These are phyloP conservation scores for Candida ulmi DNA, from an alignment of 805 yeast genomes.

Conservation along the genomic window DNA sequence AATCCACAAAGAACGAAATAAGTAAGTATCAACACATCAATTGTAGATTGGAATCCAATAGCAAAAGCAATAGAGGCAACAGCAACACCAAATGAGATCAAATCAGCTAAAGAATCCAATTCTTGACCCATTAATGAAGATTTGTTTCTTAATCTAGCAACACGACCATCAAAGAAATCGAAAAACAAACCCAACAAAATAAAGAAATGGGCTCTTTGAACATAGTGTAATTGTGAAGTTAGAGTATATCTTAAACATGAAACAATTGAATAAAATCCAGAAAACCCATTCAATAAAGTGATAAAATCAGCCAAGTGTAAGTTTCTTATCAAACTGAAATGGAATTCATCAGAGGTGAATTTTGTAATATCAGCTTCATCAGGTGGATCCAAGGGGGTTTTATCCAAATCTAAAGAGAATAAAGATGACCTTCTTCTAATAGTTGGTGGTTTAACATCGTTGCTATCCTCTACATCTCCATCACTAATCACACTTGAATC, in stretches of 20 bases:
- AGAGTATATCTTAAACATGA: slow-evolving; percentile 78
- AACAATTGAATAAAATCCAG: slow-evolving; percentile 87
- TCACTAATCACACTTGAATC: neutral
- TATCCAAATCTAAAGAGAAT: slow-evolving; percentile 37
- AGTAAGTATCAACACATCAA: slow-evolving; percentile 70
- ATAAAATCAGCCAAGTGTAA: slow-evolving; percentile 95
- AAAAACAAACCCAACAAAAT: slow-evolving; percentile 89
- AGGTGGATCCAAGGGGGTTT: slow-evolving; percentile 63
- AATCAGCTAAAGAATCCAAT: slow-evolving; percentile 92
- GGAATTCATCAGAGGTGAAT: slow-evolving; percentile 78
- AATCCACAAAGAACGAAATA: slow-evolving; percentile 91
- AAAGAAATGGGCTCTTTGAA: slow-evolving; percentile 84
- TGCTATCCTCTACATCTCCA: neutral
- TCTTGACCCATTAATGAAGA: slow-evolving; percentile 95
- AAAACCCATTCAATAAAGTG: slow-evolving; percentile 88
- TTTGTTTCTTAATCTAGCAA: slow-evolving; percentile 89
- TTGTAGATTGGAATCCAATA: slow-evolving; percentile 80
- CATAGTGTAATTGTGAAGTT: slow-evolving; percentile 62
- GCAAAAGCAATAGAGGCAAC: slow-evolving; percentile 92
- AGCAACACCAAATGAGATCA: slow-evolving; percentile 90
- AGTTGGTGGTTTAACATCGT: slow-evolving; percentile 12
- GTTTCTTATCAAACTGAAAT: slow-evolving; percentile 78
- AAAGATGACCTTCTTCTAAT: slow-evolving; percentile 51
- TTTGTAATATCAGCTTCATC: slow-evolving; percentile 71
- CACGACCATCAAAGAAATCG: slow-evolving; percentile 96